Evolutionary conservation across 331 rosid genomes (phyloP).

Genomic region (Arachis monticola): DNA sequence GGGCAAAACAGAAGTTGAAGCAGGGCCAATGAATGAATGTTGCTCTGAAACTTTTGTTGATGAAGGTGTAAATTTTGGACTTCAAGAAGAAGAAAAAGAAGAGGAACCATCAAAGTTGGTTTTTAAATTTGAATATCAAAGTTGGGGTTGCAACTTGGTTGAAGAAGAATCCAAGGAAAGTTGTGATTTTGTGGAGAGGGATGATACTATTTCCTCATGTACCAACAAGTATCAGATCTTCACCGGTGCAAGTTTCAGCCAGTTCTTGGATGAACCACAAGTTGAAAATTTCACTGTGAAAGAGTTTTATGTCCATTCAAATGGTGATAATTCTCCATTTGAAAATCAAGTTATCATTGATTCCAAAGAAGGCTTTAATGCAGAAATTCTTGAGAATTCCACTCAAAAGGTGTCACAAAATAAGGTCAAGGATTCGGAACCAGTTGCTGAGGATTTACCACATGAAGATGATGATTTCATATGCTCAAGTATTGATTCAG

Average conservation of each 20-base stretch:
- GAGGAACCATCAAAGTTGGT: constrained; percentile 51
- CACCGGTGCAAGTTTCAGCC: constrained; percentile 50
- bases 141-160: constrained; percentile 33
- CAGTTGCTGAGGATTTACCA: constrained; percentile 35
- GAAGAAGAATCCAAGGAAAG: constrained; percentile 52
- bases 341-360: constrained; percentile 10
- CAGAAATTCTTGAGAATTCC: constrained; percentile 33
- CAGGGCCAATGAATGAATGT: constrained; percentile 4
- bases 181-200: constrained; percentile 38
- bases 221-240: constrained; percentile 55
- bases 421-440: constrained; percentile 30
- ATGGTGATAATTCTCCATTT: constrained; percentile 10
- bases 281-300: constrained; percentile 50
- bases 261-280: constrained; percentile 57
- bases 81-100: constrained; percentile 33
- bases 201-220: constrained; percentile 32
- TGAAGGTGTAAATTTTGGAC: constrained; percentile 20
- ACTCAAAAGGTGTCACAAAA: constrained; percentile 1
- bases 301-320: constrained; percentile 43
- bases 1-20: constrained; percentile 6
- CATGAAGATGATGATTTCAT: constrained; percentile 51
- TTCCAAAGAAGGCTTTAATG: constrained; percentile 28
- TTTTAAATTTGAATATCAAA: constrained; percentile 78
- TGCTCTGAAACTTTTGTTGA: constrained; percentile 36
- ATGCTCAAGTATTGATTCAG: constrained; percentile 52